Evolutionary conservation across 495 filamentous ascomycete species (phyloP), one percentile per base, ranked within the genome.

Genomic region (Aspergillus sclerotiicarbonarius): DNA sequence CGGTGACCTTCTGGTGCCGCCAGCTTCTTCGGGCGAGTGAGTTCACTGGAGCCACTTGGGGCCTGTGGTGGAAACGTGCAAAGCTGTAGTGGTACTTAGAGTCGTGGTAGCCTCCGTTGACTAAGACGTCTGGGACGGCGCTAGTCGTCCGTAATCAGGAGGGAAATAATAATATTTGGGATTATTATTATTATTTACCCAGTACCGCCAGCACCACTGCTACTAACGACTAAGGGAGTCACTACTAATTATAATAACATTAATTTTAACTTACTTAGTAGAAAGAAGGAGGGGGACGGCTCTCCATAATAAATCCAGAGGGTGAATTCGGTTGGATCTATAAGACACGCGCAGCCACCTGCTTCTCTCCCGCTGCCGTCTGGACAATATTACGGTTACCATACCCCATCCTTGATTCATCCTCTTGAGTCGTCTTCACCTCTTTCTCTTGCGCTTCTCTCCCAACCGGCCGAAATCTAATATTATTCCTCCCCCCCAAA

Each of bases 1-100:
- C 64, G 61, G 67, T 65, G 62, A 60, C 61, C 71, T 68, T 74
- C 68, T 74, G 65, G 68, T 66, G 70, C 68, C 58, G 63, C 62
- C 67, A 62, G 62, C 66, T 69, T 69, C 63, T 61, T 71, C 67
- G 66, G 69, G 66, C 66, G 63, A 63, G 56, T 55, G 57, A 53
- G 43, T 50, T 35, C 18, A 62, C 46, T 62, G 63, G 62, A 43
- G 56, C 55, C 55, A 57, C 52, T 62, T 52, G 47, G 57, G 56
- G 30, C 30, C 53, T 52, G 51, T 35, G 52, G 62, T 62, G 59
- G 54, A 59, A 60, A 62, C 53, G 51, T 59, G 58, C 53, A 44
- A 57, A 54, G 57, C 53, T 43, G 47, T 56, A 50, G 57, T 59
- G 33, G 33, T 35, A 35, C 33, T 35, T 35, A 35, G 33, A 35